Evolutionary conservation across 2,329 filamentous ascomycete species (phyloP).

Genomic region (Trematosphaeria pertusa): DNA sequence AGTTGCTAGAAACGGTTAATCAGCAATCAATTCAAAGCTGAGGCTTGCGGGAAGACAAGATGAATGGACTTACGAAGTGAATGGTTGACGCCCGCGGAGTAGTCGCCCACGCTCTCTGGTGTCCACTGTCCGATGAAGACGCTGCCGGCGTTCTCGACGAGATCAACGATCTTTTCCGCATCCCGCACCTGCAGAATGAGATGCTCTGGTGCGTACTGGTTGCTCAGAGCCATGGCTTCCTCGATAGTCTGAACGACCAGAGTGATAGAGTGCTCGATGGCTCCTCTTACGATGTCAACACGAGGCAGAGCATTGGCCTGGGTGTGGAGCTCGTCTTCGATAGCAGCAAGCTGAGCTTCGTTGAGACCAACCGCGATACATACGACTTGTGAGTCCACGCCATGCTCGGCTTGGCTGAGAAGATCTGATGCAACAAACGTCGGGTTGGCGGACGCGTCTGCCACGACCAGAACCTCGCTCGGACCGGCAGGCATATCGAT

Average conservation of each 20-base stretch:
- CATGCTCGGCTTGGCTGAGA: slow-evolving; percentile 94
- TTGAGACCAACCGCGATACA: slow-evolving; percentile 82
- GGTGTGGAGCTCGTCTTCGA: slow-evolving; percentile 88
- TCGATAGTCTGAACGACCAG: slow-evolving; percentile 77
- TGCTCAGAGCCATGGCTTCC: slow-evolving; percentile 82
- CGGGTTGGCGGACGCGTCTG: slow-evolving; percentile 85
- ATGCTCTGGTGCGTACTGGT: slow-evolving; percentile 95
- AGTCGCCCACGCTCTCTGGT: slow-evolving; percentile 96
- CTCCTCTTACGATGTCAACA: slow-evolving; percentile 88
- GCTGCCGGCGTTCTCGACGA: slow-evolving; percentile 91
- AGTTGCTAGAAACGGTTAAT: slow-evolving; percentile 69
- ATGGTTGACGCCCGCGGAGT: slow-evolving; percentile 97
- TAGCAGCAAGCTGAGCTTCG: slow-evolving; percentile 76
- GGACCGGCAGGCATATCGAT: slow-evolving; percentile 99
- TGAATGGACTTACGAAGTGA: slow-evolving; percentile 77
- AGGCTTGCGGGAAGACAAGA: not conserved
- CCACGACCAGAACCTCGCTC: slow-evolving; percentile 94
- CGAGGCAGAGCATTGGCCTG: slow-evolving; percentile 88
- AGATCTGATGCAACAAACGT: slow-evolving; percentile 96
- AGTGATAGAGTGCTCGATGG: slow-evolving; percentile 91
- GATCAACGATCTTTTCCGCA: slow-evolving; percentile 74
- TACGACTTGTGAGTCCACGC: slow-evolving; percentile 93
- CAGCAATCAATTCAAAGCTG: slow-evolving; percentile 5
- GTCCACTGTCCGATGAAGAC: slow-evolving; percentile 98
- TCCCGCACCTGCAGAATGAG: slow-evolving; percentile 88